Base-by-base conservation (phyloP, 2,329 filamentous ascomycete species). In the Amphichorda felina region DNA sequence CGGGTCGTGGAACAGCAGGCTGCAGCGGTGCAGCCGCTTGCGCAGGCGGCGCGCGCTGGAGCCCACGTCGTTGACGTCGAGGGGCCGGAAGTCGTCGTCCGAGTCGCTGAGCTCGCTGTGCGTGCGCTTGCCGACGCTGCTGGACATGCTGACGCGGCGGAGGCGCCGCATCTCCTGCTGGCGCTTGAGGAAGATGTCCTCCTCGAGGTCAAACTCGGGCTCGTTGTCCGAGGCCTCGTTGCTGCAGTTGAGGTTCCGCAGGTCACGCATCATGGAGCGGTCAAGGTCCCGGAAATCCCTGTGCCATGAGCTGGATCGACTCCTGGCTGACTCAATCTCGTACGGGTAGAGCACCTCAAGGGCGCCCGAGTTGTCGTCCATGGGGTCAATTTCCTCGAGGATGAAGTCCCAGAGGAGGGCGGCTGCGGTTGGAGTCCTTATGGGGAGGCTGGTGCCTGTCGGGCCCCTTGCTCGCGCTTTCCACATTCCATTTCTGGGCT, bases 61-160 rank as follows among this genome's bases (percentile, higher is more conserved):
- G 11, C 64, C 66, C 8, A 57, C 57, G 15, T 61, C 56, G 35
- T 59, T 57, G 36, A 54, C 55, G 26, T 68, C 63, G 27, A 57
- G 51, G 14, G 54, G 45, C 13, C 54, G 54, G 11, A 57, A 48
- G 29, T 59, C 58, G 8, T 60, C 55, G 40, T 69, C 67, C 8
- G 64, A 65, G 41, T 69, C 68, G 47, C 65, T 69, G 38, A 69
- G 61, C 47, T 72, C 68, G 46, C 61, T 68, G 42, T 70, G 63
- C 18, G 66, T 70, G 26, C 68, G 59, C 54, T 72, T 72, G 42
- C 66, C 65, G 36, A 71, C 64, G 50, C 66, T 71, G 43, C 67
- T 71, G 32, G 68, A 67, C 44, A 64, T 62, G 35, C 63, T 70
- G 49, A 68, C 61, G 17, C 68, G 57, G 28, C 60, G 60, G 22